Evolutionary conservation across 192 early-diverging fungal genomes (phyloP).

Genomic region (Coemansia furcata): DNA sequence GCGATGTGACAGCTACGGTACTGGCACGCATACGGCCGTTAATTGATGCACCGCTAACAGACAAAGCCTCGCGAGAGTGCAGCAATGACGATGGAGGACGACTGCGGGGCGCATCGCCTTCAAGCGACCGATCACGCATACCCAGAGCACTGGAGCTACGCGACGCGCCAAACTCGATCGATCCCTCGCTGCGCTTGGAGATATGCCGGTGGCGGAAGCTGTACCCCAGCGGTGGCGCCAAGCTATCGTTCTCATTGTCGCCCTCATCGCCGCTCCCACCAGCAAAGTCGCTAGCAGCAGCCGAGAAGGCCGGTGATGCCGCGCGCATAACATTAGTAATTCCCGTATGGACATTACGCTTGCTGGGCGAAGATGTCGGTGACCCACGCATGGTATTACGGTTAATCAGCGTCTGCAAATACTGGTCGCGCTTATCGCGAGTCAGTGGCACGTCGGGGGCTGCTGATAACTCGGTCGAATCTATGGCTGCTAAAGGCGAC

Average conservation of each 20-base stretch:
- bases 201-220: conserved; percentile 19
- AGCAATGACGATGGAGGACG: conserved; percentile 23
- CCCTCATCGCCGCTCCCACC: conserved; percentile 22
- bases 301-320: conserved; percentile 23
- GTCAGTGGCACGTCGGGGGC: conserved; percentile 35
- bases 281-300: background rate
- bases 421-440: conserved; percentile 52
- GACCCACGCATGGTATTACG: conserved; percentile 43
- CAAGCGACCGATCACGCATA: conserved; percentile 12
- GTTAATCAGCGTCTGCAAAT: conserved; percentile 48
- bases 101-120: background rate
- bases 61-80: conserved; percentile 26
- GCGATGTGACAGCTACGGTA: conserved; percentile 6
- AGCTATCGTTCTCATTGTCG: conserved; percentile 13
- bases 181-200: conserved; percentile 44
- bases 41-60: conserved; percentile 30
- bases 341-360: conserved; percentile 21
- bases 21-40: conserved; percentile 45
- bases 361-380: conserved; percentile 15
- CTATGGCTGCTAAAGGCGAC: background rate
- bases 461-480: conserved; percentile 11
- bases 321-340: conserved; percentile 34
- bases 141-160: conserved; percentile 30
- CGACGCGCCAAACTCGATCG: conserved; percentile 16
- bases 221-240: background rate